phyloP scores from a whole-genome alignment of 768 basidiomycete genomes.

The Termitomyces sp. region DNA sequence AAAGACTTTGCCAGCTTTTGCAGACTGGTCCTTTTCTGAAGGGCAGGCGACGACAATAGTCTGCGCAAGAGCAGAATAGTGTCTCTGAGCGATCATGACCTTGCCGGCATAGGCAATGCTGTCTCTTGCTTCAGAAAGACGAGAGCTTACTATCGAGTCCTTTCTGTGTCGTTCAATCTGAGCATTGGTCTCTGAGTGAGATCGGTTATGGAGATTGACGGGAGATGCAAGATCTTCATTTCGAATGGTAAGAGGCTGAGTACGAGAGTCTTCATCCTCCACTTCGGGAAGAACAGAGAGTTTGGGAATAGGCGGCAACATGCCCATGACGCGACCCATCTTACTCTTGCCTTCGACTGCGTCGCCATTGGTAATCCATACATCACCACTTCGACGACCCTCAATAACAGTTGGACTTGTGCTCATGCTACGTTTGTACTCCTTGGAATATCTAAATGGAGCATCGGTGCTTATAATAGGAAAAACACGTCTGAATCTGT shows the following conservation, averaged over 20 bases:
- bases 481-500: constrained; percentile 34
- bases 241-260: constrained; percentile 61
- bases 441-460: constrained; percentile 41
- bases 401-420: constrained; percentile 65
- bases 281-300: constrained; percentile 59
- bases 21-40: constrained; percentile 32
- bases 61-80: constrained; percentile 67
- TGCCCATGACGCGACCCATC: constrained; percentile 54
- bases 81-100: constrained; percentile 70
- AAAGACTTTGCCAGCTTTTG: constrained; percentile 26
- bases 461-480: constrained; percentile 37
- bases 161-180: constrained; percentile 50
- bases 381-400: constrained; percentile 66
- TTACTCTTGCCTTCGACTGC: constrained; percentile 63
- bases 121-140: constrained; percentile 46
- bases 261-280: constrained; percentile 40
- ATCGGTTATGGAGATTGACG: constrained; percentile 41
- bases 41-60: constrained; percentile 50
- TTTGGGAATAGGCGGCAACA: constrained; percentile 60
- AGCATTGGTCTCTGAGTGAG: constrained; percentile 50
- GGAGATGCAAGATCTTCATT: constrained; percentile 42
- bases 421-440: constrained; percentile 61
- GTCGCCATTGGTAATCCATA: constrained; percentile 72
- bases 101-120: constrained; percentile 44
- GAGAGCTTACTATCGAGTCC: constrained; percentile 54